A percentile compares a stretch with the other conserved stretches of the same genome.
phyloP scores from a whole-genome alignment of 257 asterid genomes.

The Rhazya stricta region DNA sequence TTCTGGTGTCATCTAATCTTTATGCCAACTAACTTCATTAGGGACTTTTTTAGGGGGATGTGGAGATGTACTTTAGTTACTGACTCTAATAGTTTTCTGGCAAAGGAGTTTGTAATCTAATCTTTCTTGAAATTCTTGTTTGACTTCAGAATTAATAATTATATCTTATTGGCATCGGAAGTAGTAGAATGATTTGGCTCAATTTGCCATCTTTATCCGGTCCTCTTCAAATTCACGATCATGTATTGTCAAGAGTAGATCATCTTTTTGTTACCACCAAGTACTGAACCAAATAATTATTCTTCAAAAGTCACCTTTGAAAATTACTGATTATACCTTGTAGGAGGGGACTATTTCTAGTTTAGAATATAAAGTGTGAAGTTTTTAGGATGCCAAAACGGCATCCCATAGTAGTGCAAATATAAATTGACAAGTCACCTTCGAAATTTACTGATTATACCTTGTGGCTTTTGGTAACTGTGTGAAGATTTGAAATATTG shows the following conservation, averaged over 20 bases:
- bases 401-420: not conserved
- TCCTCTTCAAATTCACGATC: not conserved
- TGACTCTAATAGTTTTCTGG: not conserved
- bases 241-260: not conserved
- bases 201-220: not conserved
- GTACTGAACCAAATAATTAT: no score
- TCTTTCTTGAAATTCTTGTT: not conserved
- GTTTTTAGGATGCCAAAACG: no score
- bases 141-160: not conserved
- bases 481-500: no score
- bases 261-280: not conserved
- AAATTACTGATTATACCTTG: not conserved
- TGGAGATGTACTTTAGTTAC: no score
- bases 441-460: no score
- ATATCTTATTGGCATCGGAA: not conserved
- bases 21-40: no score
- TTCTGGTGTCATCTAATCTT: no score
- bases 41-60: no score
- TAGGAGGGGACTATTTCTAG: not conserved
- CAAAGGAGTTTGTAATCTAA: not conserved
- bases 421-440: no score
- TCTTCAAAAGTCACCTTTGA: not conserved
- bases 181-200: not conserved
- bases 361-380: not conserved
- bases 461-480: not conserved